These are phyloP conservation scores for Viridothelium virens DNA, from an alignment of 495 filamentous ascomycete species.

Conservation along the genomic window DNA sequence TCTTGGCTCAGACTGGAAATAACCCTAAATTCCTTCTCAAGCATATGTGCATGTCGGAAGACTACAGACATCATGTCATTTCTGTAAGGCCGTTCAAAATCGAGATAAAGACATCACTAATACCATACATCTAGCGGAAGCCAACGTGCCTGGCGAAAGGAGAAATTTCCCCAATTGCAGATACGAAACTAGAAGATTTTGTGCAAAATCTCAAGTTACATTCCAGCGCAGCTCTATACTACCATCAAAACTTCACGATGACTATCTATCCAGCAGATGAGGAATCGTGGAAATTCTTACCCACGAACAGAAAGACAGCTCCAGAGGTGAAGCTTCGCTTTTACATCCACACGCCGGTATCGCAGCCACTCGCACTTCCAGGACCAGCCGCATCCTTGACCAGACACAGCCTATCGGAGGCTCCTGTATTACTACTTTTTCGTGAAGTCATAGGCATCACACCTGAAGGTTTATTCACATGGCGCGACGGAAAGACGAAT, in stretches of 20 bases:
- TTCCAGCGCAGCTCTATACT: constrained; percentile 1
- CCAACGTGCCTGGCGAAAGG: neutral
- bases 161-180: neutral
- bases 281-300: constrained; percentile 16
- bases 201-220: neutral
- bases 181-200: neutral
- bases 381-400: neutral
- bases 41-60: neutral
- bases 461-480: neutral
- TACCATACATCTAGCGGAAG: neutral
- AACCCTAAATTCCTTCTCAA: neutral
- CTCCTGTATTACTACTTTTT: neutral
- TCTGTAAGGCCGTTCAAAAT: neutral
- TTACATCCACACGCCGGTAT: neutral
- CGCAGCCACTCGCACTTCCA: neutral
- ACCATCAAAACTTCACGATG: constrained; percentile 17
- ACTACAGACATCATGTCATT: neutral
- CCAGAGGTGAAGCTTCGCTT: neutral
- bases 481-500: neutral
- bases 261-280: constrained; percentile 11
- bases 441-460: neutral
- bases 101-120: neutral
- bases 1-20: neutral
- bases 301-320: neutral
- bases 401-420: neutral